Evolutionary conservation across 371 early-diverging fungal genomes (phyloP), one percentile per base, ranked within the genome.

Genomic region (Mucor indicus): DNA sequence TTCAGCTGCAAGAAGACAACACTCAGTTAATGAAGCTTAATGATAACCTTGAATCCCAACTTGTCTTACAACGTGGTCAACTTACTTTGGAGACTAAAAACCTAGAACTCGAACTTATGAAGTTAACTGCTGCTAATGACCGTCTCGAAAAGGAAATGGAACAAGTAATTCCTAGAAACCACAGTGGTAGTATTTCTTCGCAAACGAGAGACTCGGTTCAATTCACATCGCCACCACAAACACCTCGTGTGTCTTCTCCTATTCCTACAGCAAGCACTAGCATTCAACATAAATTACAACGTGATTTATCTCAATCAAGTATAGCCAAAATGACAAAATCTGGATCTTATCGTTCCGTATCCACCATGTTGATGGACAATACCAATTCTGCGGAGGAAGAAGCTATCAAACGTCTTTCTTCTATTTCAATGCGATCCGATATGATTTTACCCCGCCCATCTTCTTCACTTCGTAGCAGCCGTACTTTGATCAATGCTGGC

Each of bases 131-230:
- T n/a, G 73, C 73, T 3, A 76, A 76, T 42, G 76, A 72, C 33
- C 65, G 70, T 1, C 52, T 76, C 36, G 76, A 76, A 40, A 69
- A 66, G 35, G 76, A 76, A 45, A 64, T 72, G 63, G 71, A 72
- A 27, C 73, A 72, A 44, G 48, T 63, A 15, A 55, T 71, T 25
- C 71, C 75, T 12, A 58, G 66, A 40, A 68, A 56, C 40, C 49
- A 35, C 13, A 41, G 38, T 19, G 23, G 30, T 8, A 29, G 32
- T 20, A 25, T 31, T 2, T n/a, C 41, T n/a, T 17, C 32, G 12
- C 47, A 25, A 15, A 55, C 55, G 38, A 42, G 64, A 46, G 64
- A 64, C 6, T 55, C 64, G 10, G 19, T 41, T 2, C 44, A 51
- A 1, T 59, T 59, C 30, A 62, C 63, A 6, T 72, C 72, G 11